Base-by-base conservation (phyloP, 2,329 filamentous ascomycete genomes). In the Didymella lethalis region DNA sequence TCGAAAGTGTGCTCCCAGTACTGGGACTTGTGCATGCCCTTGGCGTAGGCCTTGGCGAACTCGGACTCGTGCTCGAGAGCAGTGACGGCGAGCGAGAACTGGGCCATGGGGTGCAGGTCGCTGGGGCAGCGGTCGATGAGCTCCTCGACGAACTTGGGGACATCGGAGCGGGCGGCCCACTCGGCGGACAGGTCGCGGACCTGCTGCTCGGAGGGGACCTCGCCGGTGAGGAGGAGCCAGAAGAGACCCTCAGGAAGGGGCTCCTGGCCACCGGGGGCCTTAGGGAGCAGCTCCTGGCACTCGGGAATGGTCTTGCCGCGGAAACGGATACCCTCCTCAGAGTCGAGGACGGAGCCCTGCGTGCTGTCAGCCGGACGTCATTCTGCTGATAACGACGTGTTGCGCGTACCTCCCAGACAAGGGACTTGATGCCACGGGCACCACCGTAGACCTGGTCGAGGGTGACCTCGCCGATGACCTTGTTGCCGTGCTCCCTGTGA, bases 1-100 rank as follows among this genome's bases (percentile, higher is more conserved):
- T 99, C 95, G 77, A 96, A 99, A 73, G 93, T 97, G 87, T 98
- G 93, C 82, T 90, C 88, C 95, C 95, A 99, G 91, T 99, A 99
- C 74, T 98, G 93, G 82, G 93, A 92, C 91, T 99, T 99, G 89
- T 94, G 95, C 78, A 99, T 92, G 78, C 95, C 95, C 88, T 96
- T 96, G 77, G 93, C 94, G 79, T 99, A 99, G 75, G 95, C 95
- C 87, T 97, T 97, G 80, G 95, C 90, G 83, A 99, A 99, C 68
- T 91, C 88, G 65, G 95, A 98, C 80, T 96, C 94, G 83, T 97
- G 93, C 89, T 99, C 95, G 77, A 99, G 93, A 77, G 95, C 95
- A 72, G 91, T 97, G 75, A 99, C 93, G 76, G 95, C 95, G 75
- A 99, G 85, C 61, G 95, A 98, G 87, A 99, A 96, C 85, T 99